A percentile compares a stretch with the other conserved stretches of the same genome.
Conservation (phyloP, 495 filamentous ascomycete genomes). For the Tuber brumale region DNA sequence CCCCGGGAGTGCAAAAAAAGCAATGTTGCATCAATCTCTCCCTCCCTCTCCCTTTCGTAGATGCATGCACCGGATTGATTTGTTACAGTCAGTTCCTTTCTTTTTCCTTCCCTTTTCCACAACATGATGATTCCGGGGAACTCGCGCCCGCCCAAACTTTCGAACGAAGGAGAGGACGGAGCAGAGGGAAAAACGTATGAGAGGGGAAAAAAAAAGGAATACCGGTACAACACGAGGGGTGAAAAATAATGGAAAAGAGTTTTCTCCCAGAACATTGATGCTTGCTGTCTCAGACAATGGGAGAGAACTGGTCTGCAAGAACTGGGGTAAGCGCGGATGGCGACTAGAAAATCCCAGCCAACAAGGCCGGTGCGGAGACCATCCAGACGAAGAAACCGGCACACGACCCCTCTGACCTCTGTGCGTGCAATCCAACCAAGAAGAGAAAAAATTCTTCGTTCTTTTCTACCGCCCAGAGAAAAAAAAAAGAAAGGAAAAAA, state of each 20-base stretch:
- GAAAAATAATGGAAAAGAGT: constrained; percentile 17
- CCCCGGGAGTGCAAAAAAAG: not conserved
- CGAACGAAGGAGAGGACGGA: not conserved
- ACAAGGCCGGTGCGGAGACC: constrained; percentile 17
- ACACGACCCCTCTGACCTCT: not conserved
- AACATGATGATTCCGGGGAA: not conserved
- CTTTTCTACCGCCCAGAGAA: not conserved
- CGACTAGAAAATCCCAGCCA: constrained; percentile 33
- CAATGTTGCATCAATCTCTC: not conserved
- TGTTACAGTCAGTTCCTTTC: not conserved
- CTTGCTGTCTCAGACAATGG: constrained; percentile 35
- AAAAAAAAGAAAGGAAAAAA: not conserved
- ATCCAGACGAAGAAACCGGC: not conserved
- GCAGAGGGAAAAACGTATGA: not conserved
- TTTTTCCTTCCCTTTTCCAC: not conserved
- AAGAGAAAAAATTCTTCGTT: not conserved
- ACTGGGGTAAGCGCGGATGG: constrained; percentile 32
- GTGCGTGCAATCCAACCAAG: not conserved
- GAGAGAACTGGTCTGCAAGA: constrained; percentile 14
- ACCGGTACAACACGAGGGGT: not conserved
- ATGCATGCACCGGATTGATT: not conserved
- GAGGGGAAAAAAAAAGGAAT: constrained; percentile 17
- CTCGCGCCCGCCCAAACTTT: not conserved
- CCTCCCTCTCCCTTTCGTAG: not conserved
- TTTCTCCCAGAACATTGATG: constrained; percentile 22